These are phyloP conservation scores for Neurospora pannonica DNA, from an alignment of 495 filamentous ascomycete genomes.

Conservation along the genomic window DNA sequence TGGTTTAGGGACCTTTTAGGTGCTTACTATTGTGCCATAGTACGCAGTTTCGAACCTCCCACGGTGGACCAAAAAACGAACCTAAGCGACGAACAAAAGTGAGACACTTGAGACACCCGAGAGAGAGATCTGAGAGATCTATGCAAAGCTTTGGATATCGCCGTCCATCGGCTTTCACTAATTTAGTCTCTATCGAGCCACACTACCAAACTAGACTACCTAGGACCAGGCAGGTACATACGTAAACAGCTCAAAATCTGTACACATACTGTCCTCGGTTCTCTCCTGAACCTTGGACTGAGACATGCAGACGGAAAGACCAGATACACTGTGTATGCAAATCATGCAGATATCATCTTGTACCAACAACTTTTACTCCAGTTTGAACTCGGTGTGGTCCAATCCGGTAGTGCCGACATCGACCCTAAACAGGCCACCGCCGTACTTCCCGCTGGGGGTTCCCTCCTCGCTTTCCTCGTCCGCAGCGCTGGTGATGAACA, in stretches of 20 bases:
- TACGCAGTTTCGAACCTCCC: neutral
- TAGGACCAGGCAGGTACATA: neutral
- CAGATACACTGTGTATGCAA: neutral
- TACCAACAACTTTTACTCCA: conserved; percentile 9
- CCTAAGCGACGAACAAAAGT: neutral
- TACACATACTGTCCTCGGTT: neutral
- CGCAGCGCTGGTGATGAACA: conserved; percentile 64
- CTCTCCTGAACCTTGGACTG: neutral
- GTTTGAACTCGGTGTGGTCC: conserved; percentile 47
- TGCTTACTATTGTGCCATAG: neutral
- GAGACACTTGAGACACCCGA: neutral
- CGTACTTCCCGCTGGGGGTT: conserved; percentile 46
- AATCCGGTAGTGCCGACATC: conserved; percentile 57
- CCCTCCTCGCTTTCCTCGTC: conserved; percentile 46
- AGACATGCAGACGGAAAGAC: neutral
- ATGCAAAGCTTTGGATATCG: neutral
- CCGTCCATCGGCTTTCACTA: neutral
- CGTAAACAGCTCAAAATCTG: neutral
- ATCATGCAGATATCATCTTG: neutral
- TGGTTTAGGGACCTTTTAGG: neutral
- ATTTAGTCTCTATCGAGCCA: no score
- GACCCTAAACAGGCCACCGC: conserved; percentile 58
- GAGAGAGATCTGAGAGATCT: neutral
- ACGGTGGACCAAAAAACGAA: neutral
- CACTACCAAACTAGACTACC: neutral